phyloP scores from a whole-genome alignment of 257 asterid genomes.

The Primulina eburnea region DNA sequence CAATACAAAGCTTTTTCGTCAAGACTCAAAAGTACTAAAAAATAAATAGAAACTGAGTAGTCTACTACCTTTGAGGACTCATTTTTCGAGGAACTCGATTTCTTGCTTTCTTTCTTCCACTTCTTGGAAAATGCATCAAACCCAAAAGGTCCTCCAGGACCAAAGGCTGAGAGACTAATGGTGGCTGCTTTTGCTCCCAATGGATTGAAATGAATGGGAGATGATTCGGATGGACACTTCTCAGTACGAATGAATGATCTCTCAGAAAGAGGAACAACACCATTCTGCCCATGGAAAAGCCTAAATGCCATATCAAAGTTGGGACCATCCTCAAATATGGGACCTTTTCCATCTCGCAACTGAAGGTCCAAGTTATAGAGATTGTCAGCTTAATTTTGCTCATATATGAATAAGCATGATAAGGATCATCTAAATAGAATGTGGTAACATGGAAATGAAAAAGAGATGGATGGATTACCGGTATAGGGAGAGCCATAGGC shows the following conservation, averaged over 20 bases:
- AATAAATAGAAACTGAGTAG: background rate
- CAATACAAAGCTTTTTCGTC: background rate
- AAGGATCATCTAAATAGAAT: conserved; percentile 1
- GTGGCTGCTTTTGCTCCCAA: conserved; percentile 92
- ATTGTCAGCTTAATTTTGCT: conserved; percentile 12
- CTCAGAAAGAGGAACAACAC: conserved; percentile 84
- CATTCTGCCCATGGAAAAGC: conserved; percentile 91
- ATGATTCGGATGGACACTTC: conserved; percentile 42
- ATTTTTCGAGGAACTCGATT: conserved; percentile 54
- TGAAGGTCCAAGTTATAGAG: conserved; percentile 30
- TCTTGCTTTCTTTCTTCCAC: conserved; percentile 57
- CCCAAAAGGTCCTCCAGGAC: conserved; percentile 82
- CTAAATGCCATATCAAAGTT: conserved; percentile 86
- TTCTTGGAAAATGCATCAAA: conserved; percentile 69
- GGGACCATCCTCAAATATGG: conserved; percentile 95
- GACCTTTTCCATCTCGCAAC: conserved; percentile 69
- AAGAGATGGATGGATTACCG: conserved; percentile 43
- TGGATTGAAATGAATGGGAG: conserved; percentile 71
- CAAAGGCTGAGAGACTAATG: conserved; percentile 84
- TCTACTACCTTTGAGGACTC: conserved; percentile 53
- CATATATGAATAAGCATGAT: background rate
- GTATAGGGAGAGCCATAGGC: conserved; percentile 50
- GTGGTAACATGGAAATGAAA: conserved; percentile 16
- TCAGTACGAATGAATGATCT: conserved; percentile 41
- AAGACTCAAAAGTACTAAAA: conserved; percentile 9